Evolutionary conservation across 305 asterid species (phyloP), one percentile per base, ranked within the genome.

Genomic region (Caryopteris hybrid): DNA sequence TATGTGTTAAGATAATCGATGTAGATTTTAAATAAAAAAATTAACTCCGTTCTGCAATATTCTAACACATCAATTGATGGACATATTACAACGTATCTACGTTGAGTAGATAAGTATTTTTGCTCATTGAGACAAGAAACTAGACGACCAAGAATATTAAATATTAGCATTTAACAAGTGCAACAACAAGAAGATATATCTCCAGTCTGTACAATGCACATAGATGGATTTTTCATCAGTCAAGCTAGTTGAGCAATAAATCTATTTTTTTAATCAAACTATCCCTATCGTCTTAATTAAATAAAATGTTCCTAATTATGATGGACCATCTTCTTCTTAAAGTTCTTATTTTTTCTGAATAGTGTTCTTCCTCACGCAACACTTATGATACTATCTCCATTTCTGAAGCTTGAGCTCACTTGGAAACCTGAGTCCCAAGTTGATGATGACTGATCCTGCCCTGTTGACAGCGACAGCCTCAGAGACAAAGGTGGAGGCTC

Each of bases 401-500:
- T 74, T 13, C 42, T 74, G 61, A 71, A 71, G 72, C 74, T 59
- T 46, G 82, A n/a, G 56, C 45, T 51, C 59, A 52, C 78, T 74
- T 74, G 80, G 60, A 58, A 60, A 66, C 59, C 39, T 0, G 74
- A 62, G 54, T 43, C 60, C 79, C 79, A n/a, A n/a, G n/a, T 43
- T 7, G 76, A 33, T 42, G 39, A 58, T 9, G 85, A 47, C 16
- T 76, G 81, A 42, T 71, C 61, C 7, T 54, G 71, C 22, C 77
- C 78, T 1, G 77, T 64, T 42, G 88, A 74, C 61, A 82, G 61
- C 2, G 86, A 80, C 70, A 86, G 53, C 70, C 80, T 66, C 79
- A 82, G 64, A 68, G 89, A 84, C 73, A 81, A 17, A 8, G 79
- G 64, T 0, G 75, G 61, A 47, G 80, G 53, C 43, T 73, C 86